These are phyloP conservation scores for Diphasiastrum complanatum DNA, from an alignment of 83 land plant species.

Conservation along the genomic window DNA sequence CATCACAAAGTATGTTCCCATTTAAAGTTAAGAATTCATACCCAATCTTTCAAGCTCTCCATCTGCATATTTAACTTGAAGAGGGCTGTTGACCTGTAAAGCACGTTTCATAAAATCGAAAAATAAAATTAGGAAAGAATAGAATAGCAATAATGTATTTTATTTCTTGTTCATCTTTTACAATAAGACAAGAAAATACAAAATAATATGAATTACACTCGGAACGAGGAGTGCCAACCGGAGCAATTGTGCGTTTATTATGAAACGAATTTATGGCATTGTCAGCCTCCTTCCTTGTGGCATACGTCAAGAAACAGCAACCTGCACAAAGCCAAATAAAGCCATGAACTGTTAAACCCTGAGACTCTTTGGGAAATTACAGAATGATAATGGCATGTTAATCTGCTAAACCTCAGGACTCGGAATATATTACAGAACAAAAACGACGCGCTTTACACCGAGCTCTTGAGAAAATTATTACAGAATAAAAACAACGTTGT, in stretches of 20 bases:
- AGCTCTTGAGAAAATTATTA: too few species aligned
- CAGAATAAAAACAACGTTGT: too few species aligned
- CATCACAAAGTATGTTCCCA: background rate
- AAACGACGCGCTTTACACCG: too few species aligned
- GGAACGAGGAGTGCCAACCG: constrained; percentile 38
- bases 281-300: constrained; percentile 84
- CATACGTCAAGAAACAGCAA: constrained; percentile 86
- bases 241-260: constrained; percentile 81
- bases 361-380: too few species aligned
- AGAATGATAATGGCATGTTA: too few species aligned
- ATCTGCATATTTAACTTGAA: constrained; percentile 99
- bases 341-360: too few species aligned
- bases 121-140: too few species aligned
- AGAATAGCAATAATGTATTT: too few species aligned
- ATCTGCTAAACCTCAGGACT: too few species aligned
- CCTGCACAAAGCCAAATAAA: constrained; percentile 37
- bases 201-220: background rate
- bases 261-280: constrained; percentile 82
- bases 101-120: too few species aligned
- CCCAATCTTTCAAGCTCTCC: constrained; percentile 97
- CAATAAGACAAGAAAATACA: background rate
- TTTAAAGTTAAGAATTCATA: constrained; percentile 14
- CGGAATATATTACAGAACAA: too few species aligned
- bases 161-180: too few species aligned
- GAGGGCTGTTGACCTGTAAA: constrained; percentile 78